Evolutionary conservation across 495 filamentous ascomycete genomes (phyloP).

Genomic region (Echria macrotheca): DNA sequence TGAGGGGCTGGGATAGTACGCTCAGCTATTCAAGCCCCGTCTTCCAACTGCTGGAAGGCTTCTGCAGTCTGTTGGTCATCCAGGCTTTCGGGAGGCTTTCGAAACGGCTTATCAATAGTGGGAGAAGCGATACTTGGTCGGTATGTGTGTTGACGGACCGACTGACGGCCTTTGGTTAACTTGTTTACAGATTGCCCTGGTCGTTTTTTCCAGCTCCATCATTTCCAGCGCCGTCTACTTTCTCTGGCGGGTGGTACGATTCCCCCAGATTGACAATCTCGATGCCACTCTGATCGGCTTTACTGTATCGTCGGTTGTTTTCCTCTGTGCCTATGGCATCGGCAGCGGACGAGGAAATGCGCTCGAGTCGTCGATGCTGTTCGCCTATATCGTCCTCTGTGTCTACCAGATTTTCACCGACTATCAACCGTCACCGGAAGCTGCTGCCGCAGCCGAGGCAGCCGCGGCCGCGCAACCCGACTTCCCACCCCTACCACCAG

Average conservation of each 20-base stretch:
- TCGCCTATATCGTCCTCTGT: constrained; percentile 94
- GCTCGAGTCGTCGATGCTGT: constrained; percentile 90
- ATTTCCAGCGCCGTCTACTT: constrained; percentile 95
- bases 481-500: constrained; percentile 89
- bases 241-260: constrained; percentile 87
- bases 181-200: constrained; percentile 64
- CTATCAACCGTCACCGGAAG: constrained; percentile 71
- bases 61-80: constrained; percentile 93
- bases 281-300: constrained; percentile 91
- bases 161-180: constrained; percentile 36
- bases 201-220: constrained; percentile 81
- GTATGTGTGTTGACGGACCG: too few species aligned
- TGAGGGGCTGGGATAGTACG: constrained; percentile 85
- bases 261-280: constrained; percentile 88
- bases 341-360: constrained; percentile 91
- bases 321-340: constrained; percentile 91
- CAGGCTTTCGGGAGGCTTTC: constrained; percentile 92
- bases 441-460: constrained; percentile 46
- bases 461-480: constrained; percentile 57
- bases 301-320: constrained; percentile 83
- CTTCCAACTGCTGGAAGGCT: constrained; percentile 91
- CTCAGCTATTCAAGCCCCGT: constrained; percentile 90
- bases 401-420: constrained; percentile 99
- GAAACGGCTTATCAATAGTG: constrained; percentile 89
- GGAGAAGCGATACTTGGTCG: constrained; percentile 94